Conservation (phyloP, 345 rosid genomes). For the Eucalyptus rudis region DNA sequence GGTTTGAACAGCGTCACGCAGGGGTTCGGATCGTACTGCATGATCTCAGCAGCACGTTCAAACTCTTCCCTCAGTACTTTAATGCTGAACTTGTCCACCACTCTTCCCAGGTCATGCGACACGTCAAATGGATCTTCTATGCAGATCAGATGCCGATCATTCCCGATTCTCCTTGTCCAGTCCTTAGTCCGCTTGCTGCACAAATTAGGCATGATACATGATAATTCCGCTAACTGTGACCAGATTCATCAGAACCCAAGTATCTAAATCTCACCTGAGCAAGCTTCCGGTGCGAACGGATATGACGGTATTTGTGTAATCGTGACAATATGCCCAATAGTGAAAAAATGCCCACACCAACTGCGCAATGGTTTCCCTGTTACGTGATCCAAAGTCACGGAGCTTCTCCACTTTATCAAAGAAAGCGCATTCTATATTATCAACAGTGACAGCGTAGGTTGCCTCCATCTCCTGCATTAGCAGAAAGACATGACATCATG, state of each 20-base stretch:
- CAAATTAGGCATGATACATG: neutral
- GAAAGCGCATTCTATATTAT: constrained; percentile 42
- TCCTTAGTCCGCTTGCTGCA: constrained; percentile 82
- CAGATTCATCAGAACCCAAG: neutral
- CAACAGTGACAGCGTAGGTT: constrained; percentile 67
- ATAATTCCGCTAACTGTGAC: neutral
- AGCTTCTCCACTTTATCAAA: constrained; percentile 76
- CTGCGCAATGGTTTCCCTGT: constrained; percentile 61
- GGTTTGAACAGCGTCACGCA: constrained; percentile 59
- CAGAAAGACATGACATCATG: neutral
- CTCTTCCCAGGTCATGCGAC: constrained; percentile 86
- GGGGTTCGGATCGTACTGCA: constrained; percentile 74
- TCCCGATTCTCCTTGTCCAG: constrained; percentile 94
- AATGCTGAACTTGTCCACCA: constrained; percentile 86
- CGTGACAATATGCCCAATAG: constrained; percentile 93
- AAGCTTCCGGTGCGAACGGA: constrained; percentile 72
- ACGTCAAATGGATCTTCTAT: constrained; percentile 93
- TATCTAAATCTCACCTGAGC: constrained; percentile 37
- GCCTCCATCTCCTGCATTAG: constrained; percentile 58
- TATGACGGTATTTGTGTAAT: constrained; percentile 69
- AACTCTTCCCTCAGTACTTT: constrained; percentile 90
- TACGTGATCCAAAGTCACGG: constrained; percentile 50
- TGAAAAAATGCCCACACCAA: constrained; percentile 90
- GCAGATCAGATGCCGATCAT: constrained; percentile 97
- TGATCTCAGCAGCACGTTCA: constrained; percentile 81